Base-by-base conservation (phyloP, 331 rosid species). In the Rosa hybrid region DNA sequence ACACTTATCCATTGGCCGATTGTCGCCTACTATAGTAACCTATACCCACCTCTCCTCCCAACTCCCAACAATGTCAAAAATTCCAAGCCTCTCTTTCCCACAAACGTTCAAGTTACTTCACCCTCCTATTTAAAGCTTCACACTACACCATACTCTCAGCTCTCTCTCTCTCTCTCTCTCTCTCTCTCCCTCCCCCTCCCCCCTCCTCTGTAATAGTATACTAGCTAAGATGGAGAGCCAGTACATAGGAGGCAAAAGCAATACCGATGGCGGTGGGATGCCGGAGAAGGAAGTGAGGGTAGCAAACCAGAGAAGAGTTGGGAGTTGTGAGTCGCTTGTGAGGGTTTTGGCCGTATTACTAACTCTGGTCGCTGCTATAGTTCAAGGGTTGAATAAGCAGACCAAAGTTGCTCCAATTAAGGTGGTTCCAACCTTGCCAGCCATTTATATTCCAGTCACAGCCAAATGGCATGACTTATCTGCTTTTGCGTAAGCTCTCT, bases 401-500 rank as follows among this genome's bases (percentile, higher is more conserved):
- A 87, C 87, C n/a, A 84, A 78, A 79, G 10, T 87, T 81, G 87
- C 87, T 34, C 81, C 94, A 2, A 0, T 94, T 0, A 13, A 69
- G 77, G 0, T 89, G 69, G 0, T 60, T 1, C 82, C 84, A 44
- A 51, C 82, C 42, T 74, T 88, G 18, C 93, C 94, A 23, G 93
- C 96, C 75, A 8, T 94, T 0, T 1, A 79, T 84, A 49, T 88
- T 84, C 72, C 90, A 13, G 84, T 80, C 21, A 20, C 85, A 42
- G 96, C 98, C 54, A 87, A 92, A 53, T 94, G 92, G 96, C 79
- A 76, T 44, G 80, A 94, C 81, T 76, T 88, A 64, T 94, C 98
- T 74, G 93, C 98, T 68, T 65, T 81, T 71, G 80, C 78, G 98
- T 94, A 87, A 83, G 93, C 30, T 59, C 12, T 6, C 41, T 68